Evolutionary conservation across 768 basidiomycete species (phyloP).

Genomic region (Agrocybe praecox): DNA sequence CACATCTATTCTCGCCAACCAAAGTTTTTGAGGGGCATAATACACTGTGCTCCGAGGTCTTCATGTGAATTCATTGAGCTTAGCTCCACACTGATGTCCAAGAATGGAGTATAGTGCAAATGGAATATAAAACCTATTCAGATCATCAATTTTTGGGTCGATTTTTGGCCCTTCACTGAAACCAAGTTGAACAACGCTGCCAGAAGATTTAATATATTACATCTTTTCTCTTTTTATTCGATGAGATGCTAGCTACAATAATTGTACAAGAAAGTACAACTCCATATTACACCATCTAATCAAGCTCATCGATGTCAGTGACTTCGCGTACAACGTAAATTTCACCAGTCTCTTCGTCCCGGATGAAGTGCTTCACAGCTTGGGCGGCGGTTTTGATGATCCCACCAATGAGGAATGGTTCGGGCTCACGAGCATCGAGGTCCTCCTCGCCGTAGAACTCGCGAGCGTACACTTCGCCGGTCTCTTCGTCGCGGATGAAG

Average conservation of each 20-base stretch:
- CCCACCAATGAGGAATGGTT: neutral
- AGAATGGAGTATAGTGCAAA: too few relatives aligned
- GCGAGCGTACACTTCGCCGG: neutral
- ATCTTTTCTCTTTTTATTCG: too few relatives aligned
- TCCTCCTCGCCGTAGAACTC: neutral
- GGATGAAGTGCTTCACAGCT: neutral
- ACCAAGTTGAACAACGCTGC: too few relatives aligned
- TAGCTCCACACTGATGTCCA: too few relatives aligned
- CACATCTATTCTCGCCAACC: too few relatives aligned
- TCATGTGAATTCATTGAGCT: too few relatives aligned
- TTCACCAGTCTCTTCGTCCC: neutral
- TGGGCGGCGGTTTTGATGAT: neutral
- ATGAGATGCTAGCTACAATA: neutral
- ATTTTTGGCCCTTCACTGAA: too few relatives aligned
- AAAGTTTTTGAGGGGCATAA: too few relatives aligned
- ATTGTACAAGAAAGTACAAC: neutral
- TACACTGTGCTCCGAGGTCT: too few relatives aligned
- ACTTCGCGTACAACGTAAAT: neutral
- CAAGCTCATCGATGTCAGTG: conserved; percentile 4
- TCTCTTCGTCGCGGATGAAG: neutral
- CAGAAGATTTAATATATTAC: too few relatives aligned
- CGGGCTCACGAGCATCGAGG: neutral
- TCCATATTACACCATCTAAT: neutral
- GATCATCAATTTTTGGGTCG: too few relatives aligned
- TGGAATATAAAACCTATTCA: too few relatives aligned